Base-by-base conservation (phyloP, 2,329 filamentous ascomycete species). In the Pezicula neosporulosa region DNA sequence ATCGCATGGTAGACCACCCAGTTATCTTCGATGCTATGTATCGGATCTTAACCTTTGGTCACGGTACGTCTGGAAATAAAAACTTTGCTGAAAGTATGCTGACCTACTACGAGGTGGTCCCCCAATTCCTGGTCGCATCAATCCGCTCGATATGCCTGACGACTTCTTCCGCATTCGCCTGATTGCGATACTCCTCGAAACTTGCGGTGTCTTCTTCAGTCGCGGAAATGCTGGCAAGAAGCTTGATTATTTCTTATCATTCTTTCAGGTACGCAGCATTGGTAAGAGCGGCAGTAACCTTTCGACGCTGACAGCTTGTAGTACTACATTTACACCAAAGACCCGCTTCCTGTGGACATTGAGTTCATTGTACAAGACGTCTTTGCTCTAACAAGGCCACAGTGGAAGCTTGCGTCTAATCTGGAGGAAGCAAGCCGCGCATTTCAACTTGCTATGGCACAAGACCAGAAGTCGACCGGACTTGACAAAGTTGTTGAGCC, bases 311-410 rank as follows among this genome's bases (percentile, higher is more conserved):
- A 54, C 42, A n/a, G 45, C n/a, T 58, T 89, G 16, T 36, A 66
- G 81, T 97, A 97, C 69, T 99, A 99, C 70, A 87, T 97, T 60
- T 85, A 88, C 63, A 91, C 89, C 18, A 99, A 99, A 70, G 85
- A 93, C 18, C 79, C 88, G 0, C 72, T 97, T 37, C 94, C 95
- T 0, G 95, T 99, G 90, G 94, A 99, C 59, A 89, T 97, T 44
- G 94, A 99, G 52, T 99, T 99, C 67, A 85, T 97, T 43, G 82
- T 99, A 6, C 92, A 97, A 67, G 94, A 99, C 67, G 92, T 89
- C 0, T 97, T 89, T 70, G 85, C 86, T 24, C 72, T 91, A 33
- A 87, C 91, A 12, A 82, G 94, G 44, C 93, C 94, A 4, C 89
- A 97, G 66, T 99, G 93, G 94, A 95, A 94, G 69, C 75, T 97